Evolutionary conservation across 2,329 filamentous ascomycete genomes (phyloP).

Genomic region (Penicillium vulpinum): DNA sequence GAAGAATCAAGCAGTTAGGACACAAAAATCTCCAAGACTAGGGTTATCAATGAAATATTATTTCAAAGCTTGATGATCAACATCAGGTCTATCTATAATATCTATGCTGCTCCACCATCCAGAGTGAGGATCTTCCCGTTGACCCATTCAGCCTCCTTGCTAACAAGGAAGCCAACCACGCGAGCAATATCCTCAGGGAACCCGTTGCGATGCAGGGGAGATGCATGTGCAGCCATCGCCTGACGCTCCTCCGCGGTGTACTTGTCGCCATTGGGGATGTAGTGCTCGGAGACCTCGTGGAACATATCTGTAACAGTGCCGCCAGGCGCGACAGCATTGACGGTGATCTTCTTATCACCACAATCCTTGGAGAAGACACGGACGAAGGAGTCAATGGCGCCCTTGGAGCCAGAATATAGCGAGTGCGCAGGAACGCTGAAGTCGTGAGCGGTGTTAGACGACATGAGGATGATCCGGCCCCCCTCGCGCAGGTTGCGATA

Average conservation of each 20-base stretch:
- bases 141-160: neutral
- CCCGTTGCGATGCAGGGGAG: neutral
- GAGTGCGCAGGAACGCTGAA: conserved; percentile 67
- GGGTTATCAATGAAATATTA: no score
- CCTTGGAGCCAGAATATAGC: conserved; percentile 72
- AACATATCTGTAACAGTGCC: conserved; percentile 71
- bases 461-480: conserved; percentile 72
- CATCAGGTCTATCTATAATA: no score
- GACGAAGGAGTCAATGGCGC: conserved; percentile 72
- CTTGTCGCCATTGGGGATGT: conserved; percentile 11
- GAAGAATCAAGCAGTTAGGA: no score
- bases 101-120: neutral
- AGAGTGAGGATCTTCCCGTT: neutral
- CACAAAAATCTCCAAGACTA: no score
- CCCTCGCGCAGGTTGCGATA: conserved; percentile 67
- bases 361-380: conserved; percentile 69
- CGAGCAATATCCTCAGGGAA: neutral
- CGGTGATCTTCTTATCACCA: conserved; percentile 65
- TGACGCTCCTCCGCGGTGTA: conserved; percentile 40
- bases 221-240: neutral
- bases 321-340: conserved; percentile 67
- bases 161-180: neutral
- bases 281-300: conserved; percentile 37
- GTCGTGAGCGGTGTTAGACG: conserved; percentile 62
- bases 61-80: no score